Base-by-base conservation (phyloP, 345 rosid genomes). In the Citrus unshiu region DNA sequence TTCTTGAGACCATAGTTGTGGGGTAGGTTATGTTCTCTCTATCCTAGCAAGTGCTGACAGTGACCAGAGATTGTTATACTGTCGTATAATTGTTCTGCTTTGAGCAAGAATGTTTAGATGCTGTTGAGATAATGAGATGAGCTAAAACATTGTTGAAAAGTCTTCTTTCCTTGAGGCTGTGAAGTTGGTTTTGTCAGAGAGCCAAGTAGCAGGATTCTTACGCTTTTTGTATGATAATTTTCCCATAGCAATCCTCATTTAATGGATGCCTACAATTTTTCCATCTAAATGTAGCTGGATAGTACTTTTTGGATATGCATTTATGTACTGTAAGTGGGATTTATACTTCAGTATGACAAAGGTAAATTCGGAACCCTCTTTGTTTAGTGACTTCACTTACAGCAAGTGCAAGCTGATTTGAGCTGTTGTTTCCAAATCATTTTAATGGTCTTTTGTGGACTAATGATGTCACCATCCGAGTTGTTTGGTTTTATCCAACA, bases 151-250 rank as follows among this genome's bases (percentile, higher is more conserved):
- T 43, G 78, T 63, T 46, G 12, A 9, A 51, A 40, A 76, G 18
- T 76, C 70, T 75, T 73, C 62, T 79, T 54, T 80, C 73, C 63
- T 72, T 9, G 34, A 72, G 75, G 81, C 77, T 37, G 72, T 22
- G 64, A 57, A 68, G 79, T 66, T 79, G 60, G 71, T 78, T 81
- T 70, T 73, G 86, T 78, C 56, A 18, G 70, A 80, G 77, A 81
- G 22, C 16, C 3, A 56, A 75, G 64, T 63, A 9, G 69, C 79
- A 56, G 72, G 59, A 76, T 73, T 39, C 68, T 29, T 67, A 54
- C 73, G 75, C 66, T 66, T 80, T 79, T 78, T 73, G 86, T 85
- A 83, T 63, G 24, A 81, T 81, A 80, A 58, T 56, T 35, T 73
- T 46, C 51, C 14, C 14, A 13, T 70, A 77, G 81, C n/a, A 43